A percentile compares a stretch with the other conserved stretches of the same genome.
These are phyloP conservation scores for Staphylotrichum tortipilum DNA, from an alignment of 495 filamentous ascomycete genomes.

Conservation along the genomic window DNA sequence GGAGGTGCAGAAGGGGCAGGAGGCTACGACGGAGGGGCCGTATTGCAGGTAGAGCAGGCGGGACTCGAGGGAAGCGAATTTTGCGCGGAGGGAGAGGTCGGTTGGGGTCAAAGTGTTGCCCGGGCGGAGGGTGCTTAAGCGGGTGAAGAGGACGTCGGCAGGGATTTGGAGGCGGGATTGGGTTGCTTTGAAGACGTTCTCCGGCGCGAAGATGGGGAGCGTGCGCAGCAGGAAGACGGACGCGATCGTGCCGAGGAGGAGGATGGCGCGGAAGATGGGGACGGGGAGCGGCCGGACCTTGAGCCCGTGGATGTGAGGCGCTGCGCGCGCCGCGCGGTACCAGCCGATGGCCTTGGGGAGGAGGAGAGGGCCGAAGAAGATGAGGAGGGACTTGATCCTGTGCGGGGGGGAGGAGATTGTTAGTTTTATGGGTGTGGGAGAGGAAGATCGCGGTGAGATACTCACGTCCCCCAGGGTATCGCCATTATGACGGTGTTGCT, in stretches of 20 bases:
- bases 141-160: constrained; percentile 74
- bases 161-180: constrained; percentile 76
- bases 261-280: constrained; percentile 40
- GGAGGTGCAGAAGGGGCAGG: constrained; percentile 74
- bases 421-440: not conserved
- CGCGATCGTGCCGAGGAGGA: constrained; percentile 49
- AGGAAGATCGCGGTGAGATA: no score
- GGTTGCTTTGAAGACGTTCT: constrained; percentile 74
- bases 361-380: constrained; percentile 81
- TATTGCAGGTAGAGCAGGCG: constrained; percentile 74
- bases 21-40: constrained; percentile 61
- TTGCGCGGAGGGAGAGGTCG: constrained; percentile 57
- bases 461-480: constrained; percentile 44
- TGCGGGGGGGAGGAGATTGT: no score
- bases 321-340: constrained; percentile 55
- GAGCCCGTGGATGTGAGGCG: constrained; percentile 35
- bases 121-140: constrained; percentile 57
- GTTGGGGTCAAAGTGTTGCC: constrained; percentile 42
- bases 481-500: constrained; percentile 21
- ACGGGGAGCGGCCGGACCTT: constrained; percentile 55
- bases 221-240: constrained; percentile 51
- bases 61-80: constrained; percentile 60
- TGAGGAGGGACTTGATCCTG: constrained; percentile 67
- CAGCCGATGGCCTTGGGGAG: constrained; percentile 62
- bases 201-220: constrained; percentile 60